Evolutionary conservation across 108 stramenopile species (phyloP), one percentile per base, ranked within the genome.

Genomic region (Discostella pseudostelligera): DNA sequence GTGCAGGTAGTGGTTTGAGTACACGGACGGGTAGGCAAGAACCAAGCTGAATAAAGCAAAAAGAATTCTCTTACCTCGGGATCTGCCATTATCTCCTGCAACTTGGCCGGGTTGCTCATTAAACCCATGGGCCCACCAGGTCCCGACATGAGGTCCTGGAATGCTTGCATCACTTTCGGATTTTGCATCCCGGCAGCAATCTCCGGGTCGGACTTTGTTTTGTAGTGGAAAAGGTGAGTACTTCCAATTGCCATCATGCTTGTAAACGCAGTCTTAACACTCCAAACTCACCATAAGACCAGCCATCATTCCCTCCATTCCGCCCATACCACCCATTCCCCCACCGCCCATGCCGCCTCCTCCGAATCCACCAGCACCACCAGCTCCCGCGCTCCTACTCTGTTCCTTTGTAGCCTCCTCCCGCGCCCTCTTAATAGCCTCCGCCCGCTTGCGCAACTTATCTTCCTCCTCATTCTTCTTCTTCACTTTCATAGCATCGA

Each of bases 1-100:
- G 32, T 32, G 32, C 32, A 32, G n/a, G n/a, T 5, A 3, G 32
- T 5, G 5, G 5, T 32, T 32, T 32, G 3, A 32, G 4, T 4
- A 32, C 32, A 32, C 32, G 32, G 5, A 32, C 32, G 5, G 32
- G 32, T 32, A 32, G n/a, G n/a, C n/a, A n/a, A n/a, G n/a, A n/a
- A 11, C 13, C 28, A 35, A 32, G 3, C 5, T 32, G 32, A 32
- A 32, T 32, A 5, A 32, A 32, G 5, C 32, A 32, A 32, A 32
- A 32, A 32, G 32, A 5, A 32, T 32, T 32, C 32, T 32, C 53
- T 54, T 25, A 54, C 88, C 44, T 95, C 91, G 8, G 94, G 94
- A 81, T 95, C 94, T 5, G 74, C 50, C 94, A 95, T 92, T 65
- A 92, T 59, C 70, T 95, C 81, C 81, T 87, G 85, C 44, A 95